Evolutionary conservation across 2,329 filamentous ascomycete genomes (phyloP).

Genomic region (Macroventuria anomochaeta): DNA sequence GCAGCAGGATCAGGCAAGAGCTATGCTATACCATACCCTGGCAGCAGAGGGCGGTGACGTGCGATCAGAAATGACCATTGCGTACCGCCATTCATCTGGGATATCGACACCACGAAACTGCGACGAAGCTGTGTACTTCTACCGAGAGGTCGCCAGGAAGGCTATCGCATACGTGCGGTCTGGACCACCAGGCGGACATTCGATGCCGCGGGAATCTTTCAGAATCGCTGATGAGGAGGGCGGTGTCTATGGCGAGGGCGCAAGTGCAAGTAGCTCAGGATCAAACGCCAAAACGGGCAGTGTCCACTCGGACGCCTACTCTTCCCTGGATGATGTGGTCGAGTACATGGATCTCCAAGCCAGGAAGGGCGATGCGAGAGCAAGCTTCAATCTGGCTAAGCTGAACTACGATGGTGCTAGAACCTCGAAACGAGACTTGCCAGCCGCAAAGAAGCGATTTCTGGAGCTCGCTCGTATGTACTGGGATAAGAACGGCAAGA

Average conservation of each 20-base stretch:
- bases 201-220: conserved; percentile 78
- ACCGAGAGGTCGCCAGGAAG: conserved; percentile 92
- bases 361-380: conserved; percentile 85
- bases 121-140: conserved; percentile 83
- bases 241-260: conserved; percentile 93
- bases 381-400: conserved; percentile 83
- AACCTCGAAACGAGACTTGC: conserved; percentile 74
- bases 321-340: conserved; percentile 88
- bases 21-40: conserved; percentile 92
- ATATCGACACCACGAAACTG: conserved; percentile 87
- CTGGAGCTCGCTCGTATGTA: conserved; percentile 78
- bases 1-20: conserved; percentile 85
- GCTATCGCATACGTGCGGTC: conserved; percentile 86
- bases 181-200: conserved; percentile 86
- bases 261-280: conserved; percentile 87
- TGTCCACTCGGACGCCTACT: conserved; percentile 79
- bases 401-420: conserved; percentile 88
- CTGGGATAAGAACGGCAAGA: conserved; percentile 80
- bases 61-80: conserved; percentile 91
- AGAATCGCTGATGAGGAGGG: conserved; percentile 89
- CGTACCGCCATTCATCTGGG: conserved; percentile 82
- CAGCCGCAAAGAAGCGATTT: conserved; percentile 80
- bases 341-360: conserved; percentile 93
- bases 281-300: conserved; percentile 77
- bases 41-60: conserved; percentile 84